Evolutionary conservation across 495 filamentous ascomycete genomes (phyloP).

Genomic region (Penicillium desertorum): DNA sequence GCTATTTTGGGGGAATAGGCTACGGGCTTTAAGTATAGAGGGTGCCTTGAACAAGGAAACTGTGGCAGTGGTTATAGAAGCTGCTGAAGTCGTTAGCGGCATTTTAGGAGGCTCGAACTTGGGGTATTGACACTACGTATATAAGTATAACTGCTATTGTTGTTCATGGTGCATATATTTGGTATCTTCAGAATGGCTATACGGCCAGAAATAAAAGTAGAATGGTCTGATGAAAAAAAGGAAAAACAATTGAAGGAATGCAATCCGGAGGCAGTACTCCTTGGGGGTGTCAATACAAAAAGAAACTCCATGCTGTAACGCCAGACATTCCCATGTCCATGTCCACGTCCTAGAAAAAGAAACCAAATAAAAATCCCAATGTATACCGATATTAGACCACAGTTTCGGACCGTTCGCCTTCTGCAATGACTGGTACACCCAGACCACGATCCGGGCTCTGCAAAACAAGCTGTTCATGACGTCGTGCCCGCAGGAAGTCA

Average conservation of each 20-base stretch:
- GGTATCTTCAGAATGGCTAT: constrained; percentile 38
- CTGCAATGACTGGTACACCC: constrained; percentile 81
- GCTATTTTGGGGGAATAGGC: not conserved
- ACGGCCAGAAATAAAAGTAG: constrained; percentile 18
- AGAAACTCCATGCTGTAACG: constrained; percentile 27
- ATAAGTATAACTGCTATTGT: not conserved
- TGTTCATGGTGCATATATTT: constrained; percentile 17
- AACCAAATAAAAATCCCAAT: constrained; percentile 2
- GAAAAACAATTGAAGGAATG: constrained; percentile 16
- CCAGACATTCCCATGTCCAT: constrained; percentile 11
- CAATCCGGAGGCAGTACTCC: constrained; percentile 18
- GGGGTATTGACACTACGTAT: not conserved
- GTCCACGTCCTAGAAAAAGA: constrained; percentile 6
- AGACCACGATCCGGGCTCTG: constrained; percentile 93
- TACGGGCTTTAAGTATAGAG: not conserved
- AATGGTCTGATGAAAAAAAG: constrained; percentile 4
- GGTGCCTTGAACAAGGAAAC: not conserved
- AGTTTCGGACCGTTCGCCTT: constrained; percentile 77
- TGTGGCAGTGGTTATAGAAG: constrained; percentile 1
- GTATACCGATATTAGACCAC: constrained; percentile 59
- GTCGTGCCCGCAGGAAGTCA: constrained; percentile 81
- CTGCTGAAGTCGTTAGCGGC: not conserved
- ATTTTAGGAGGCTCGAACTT: not conserved
- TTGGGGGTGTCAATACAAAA: constrained; percentile 21
- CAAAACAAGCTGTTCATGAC: constrained; percentile 88